Conservation (phyloP, 805 yeast genomes). For the Schwanniomyces sp. region DNA sequence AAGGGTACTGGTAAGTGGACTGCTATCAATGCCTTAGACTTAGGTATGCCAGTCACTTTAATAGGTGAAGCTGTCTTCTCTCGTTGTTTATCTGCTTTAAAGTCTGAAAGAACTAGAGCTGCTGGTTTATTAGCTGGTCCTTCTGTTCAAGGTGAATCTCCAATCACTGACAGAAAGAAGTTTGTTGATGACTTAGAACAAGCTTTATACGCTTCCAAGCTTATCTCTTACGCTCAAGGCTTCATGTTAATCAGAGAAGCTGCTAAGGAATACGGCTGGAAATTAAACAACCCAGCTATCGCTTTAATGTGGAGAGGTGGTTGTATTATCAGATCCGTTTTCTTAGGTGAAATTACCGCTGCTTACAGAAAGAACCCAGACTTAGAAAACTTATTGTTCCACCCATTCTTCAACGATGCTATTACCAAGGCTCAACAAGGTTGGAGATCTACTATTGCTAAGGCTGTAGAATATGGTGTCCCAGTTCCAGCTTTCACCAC, state of each 20-base stretch:
- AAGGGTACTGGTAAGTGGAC: conserved; percentile 99
- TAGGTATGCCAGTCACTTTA: conserved; percentile 97
- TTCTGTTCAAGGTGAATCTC: conserved; percentile 55
- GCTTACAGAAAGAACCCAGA: conserved; percentile 95
- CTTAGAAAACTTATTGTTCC: conserved; percentile 91
- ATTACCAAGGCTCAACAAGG: conserved; percentile 90
- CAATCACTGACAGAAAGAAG: conserved; percentile 70
- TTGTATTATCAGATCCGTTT: conserved; percentile 98
- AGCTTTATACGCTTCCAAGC: conserved; percentile 97
- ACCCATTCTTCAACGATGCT: conserved; percentile 91
- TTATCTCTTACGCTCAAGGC: conserved; percentile 98
- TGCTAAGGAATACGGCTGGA: conserved; percentile 95
- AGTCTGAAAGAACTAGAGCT: conserved; percentile 87
- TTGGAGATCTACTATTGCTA: conserved; percentile 87
- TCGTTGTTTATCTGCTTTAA: conserved; percentile 91
- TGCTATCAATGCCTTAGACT: conserved; percentile 94
- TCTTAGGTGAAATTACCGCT: conserved; percentile 93
- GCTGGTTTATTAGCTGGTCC: conserved; percentile 82
- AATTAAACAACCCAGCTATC: conserved; percentile 95
- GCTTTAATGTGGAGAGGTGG: conserved; percentile 99
- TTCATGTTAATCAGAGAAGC: conserved; percentile 99
- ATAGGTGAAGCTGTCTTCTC: conserved; percentile 99
- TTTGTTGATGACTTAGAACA: conserved; percentile 94
- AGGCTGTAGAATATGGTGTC: conserved; percentile 81
- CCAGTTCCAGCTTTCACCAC: conserved; percentile 98